phyloP scores from a whole-genome alignment of 164 flowering plant genomes.

The Magnolia changhungtana region DNA sequence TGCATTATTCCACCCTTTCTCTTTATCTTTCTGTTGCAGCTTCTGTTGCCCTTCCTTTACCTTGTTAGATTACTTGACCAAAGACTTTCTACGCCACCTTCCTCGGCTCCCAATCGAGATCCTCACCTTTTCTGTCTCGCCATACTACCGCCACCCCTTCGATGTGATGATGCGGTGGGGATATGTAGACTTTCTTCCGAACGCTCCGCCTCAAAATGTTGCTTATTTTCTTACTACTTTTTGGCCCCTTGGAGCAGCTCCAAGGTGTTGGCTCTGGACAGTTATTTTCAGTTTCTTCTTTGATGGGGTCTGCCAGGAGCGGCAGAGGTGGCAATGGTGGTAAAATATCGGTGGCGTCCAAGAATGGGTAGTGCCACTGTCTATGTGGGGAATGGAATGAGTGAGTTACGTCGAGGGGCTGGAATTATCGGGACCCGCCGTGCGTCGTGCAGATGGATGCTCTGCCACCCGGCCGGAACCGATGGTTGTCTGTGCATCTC shows the following conservation, averaged over 20 bases:
- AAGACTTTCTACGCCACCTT: constrained; percentile 56
- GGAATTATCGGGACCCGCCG: constrained; percentile 31
- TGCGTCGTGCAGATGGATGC: constrained; percentile 59
- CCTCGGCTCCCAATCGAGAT: constrained; percentile 72
- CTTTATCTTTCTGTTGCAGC: constrained; percentile 52
- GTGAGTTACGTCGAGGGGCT: constrained; percentile 64
- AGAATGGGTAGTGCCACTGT: constrained; percentile 17
- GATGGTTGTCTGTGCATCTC: constrained; percentile 29
- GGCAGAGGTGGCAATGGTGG: constrained; percentile 18
- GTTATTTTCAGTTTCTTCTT: constrained; percentile 31
- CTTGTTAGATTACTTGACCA: constrained; percentile 41
- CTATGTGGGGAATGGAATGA: constrained; percentile 64
- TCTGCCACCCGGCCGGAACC: constrained; percentile 52
- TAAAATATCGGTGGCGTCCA: not conserved
- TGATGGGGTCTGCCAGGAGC: constrained; percentile 18
- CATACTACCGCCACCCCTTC: constrained; percentile 39
- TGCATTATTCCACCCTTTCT: constrained; percentile 68
- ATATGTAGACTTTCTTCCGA: constrained; percentile 52
- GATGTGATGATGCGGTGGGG: constrained; percentile 43
- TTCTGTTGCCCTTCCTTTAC: constrained; percentile 40
- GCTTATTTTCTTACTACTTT: constrained; percentile 47
- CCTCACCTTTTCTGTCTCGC: constrained; percentile 68
- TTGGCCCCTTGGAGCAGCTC: constrained; percentile 41
- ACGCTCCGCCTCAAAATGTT: constrained; percentile 64
- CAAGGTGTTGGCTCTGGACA: constrained; percentile 31